phyloP scores from a whole-genome alignment of 1,139 yeast genomes.

The Saccharomyces pastorianus region DNA sequence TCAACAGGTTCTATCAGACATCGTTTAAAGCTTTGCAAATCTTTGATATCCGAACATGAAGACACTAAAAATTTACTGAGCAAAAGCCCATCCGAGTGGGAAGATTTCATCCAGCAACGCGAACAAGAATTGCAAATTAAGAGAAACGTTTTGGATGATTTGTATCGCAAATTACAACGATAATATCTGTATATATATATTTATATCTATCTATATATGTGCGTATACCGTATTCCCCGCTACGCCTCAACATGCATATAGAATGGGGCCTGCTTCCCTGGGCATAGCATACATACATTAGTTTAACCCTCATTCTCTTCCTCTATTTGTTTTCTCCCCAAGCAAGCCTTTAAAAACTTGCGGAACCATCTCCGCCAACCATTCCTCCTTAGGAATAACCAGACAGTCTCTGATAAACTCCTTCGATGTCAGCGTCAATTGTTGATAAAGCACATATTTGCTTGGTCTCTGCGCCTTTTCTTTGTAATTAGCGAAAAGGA shows the following conservation, averaged over 20 bases:
- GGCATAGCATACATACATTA: neutral
- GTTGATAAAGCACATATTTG: conserved; percentile 67
- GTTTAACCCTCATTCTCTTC: neutral
- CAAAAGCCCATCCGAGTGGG: conserved; percentile 25
- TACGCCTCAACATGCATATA: neutral
- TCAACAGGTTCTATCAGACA: conserved; percentile 30
- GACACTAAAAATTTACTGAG: conserved; percentile 21
- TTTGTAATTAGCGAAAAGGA: conserved; percentile 18
- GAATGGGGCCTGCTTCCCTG: neutral
- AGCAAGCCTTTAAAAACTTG: conserved; percentile 32
- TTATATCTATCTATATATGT: neutral
- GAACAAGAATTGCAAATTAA: conserved; percentile 24
- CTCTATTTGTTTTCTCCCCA: neutral
- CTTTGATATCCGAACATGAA: conserved; percentile 20
- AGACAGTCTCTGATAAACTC: conserved; percentile 87
- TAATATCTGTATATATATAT: neutral
- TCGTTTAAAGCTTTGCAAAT: conserved; percentile 26
- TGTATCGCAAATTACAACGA: conserved; percentile 2
- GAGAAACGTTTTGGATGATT: conserved; percentile 12
- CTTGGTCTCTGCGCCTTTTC: conserved; percentile 58
- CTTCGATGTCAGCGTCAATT: conserved; percentile 74
- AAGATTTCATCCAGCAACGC: conserved; percentile 16
- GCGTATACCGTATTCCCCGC: neutral
- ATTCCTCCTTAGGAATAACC: conserved; percentile 52
- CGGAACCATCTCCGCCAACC: conserved; percentile 60